Base-by-base conservation (phyloP, 1,284 basidiomycete species). In the Termitomyces sp. region DNA sequence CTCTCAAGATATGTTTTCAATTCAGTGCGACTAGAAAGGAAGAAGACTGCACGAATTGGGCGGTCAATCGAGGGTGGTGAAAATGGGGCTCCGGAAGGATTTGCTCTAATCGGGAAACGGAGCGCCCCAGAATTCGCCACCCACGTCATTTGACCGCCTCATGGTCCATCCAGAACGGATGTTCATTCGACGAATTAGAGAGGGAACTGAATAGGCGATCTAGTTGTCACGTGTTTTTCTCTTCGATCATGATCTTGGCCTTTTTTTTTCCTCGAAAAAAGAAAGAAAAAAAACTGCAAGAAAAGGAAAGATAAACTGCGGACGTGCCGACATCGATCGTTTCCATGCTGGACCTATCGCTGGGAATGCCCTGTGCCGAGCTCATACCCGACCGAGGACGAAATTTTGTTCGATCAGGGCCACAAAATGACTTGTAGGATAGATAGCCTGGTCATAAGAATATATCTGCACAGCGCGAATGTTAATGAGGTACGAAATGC, bases 121-220 rank as follows among this genome's bases (percentile, higher is more conserved):
- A 36, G 46, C 46, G 33, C 21, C 34, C 13, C 15, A n/a, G 12
- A 31, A 45, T 5, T 13, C 31, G 45, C 21, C 33, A 13, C 46
- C 21, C 19, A 46, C 45, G 45, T 46, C 45, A 47, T 34, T 47
- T 47, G 31, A 47, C 19, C 19, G 44, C 44, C 44, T 21, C 45
- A 21, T 33, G 13, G 19, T 1, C 30, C 15, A 45, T 19, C n/a
- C n/a, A 44, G 6, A 19, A 46, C 8, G 30, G 30, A 21, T 19
- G 15, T 33, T 7, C 31, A 1, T n/a, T 24, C 8, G 6, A 24
- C 15, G 30, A 4, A 34, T 34, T 24, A 24, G 24, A 19, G 19
- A 17, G 31, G 31, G 13, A 47, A 46, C 13, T 47, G 45, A 47
- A 47, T 47, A 3, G 19, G 4, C 15, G 44, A 45, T 45, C 43